These are phyloP conservation scores for Colletotrichum zoysiae DNA, from an alignment of 2,329 filamentous ascomycete species.

Conservation along the genomic window DNA sequence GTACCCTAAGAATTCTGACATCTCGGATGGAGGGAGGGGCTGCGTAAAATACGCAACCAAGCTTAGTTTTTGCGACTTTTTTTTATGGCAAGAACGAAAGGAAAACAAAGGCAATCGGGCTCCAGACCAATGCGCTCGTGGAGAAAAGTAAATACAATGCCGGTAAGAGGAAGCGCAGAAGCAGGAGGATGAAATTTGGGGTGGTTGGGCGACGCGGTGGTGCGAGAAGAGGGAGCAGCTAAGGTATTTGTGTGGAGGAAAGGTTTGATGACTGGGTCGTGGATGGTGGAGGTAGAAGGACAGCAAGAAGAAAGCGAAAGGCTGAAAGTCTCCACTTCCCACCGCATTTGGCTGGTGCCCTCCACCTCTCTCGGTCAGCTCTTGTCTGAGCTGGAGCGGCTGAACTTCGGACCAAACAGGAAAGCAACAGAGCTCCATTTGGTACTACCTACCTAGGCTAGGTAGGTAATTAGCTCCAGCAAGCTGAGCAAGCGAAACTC, in stretches of 20 bases:
- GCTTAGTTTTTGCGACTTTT: conserved; percentile 42
- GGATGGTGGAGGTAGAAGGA: conserved; percentile 29
- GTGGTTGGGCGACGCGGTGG: conserved; percentile 21
- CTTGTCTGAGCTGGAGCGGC: neutral
- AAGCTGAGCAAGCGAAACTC: neutral
- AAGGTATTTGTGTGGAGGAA: conserved; percentile 40
- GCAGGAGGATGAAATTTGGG: conserved; percentile 27
- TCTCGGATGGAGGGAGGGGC: conserved; percentile 51
- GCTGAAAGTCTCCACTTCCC: conserved; percentile 34
- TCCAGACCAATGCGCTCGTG: conserved; percentile 38
- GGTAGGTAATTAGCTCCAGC: conserved; percentile 6
- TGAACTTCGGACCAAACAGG: conserved; percentile 15
- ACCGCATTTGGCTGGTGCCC: conserved; percentile 35
- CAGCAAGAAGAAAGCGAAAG: conserved; percentile 39
- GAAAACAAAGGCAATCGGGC: conserved; percentile 39
- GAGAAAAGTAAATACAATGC: conserved; percentile 32
- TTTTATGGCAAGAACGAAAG: conserved; percentile 18
- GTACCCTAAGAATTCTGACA: conserved; percentile 74
- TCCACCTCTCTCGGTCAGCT: conserved; percentile 7
- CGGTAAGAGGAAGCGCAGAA: conserved; percentile 18
- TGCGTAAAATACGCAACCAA: conserved; percentile 58
- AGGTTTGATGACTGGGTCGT: conserved; percentile 27
- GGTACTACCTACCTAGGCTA: too few species aligned
- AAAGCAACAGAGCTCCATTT: conserved; percentile 3
- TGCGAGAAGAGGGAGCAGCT: conserved; percentile 26